Conservation (phyloP, 176 grass and related monocot genomes). For the Oryza meridionalis region DNA sequence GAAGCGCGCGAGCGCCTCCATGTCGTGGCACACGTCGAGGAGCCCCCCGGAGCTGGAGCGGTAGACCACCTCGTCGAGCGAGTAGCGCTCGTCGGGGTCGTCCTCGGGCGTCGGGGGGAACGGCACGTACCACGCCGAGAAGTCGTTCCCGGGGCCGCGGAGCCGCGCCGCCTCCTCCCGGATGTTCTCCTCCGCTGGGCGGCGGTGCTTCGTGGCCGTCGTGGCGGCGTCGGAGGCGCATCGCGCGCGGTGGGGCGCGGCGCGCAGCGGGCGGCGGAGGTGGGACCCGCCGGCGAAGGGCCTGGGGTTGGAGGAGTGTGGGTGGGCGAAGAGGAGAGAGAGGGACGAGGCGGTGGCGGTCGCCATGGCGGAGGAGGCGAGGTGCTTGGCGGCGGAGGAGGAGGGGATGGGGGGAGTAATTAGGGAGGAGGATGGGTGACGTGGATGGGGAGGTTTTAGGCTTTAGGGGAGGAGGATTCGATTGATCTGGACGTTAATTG, state of each 20-base stretch:
- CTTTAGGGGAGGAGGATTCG: constrained; percentile 12
- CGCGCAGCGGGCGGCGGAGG: constrained; percentile 15
- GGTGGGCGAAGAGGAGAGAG: constrained; percentile 51
- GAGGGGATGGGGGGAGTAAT: background rate
- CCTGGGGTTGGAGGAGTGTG: constrained; percentile 19
- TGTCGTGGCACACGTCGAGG: constrained; percentile 68
- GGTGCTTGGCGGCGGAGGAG: constrained; percentile 26
- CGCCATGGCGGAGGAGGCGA: constrained; percentile 38
- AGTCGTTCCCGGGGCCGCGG: constrained; percentile 26
- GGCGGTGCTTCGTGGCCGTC: constrained; percentile 53
- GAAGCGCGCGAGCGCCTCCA: constrained; percentile 62
- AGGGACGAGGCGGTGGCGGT: constrained; percentile 46
- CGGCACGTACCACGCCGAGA: constrained; percentile 60
- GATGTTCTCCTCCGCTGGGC: constrained; percentile 84
- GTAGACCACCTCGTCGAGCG: constrained; percentile 74
- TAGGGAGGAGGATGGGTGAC: constrained; percentile 25
- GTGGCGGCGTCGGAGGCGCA: constrained; percentile 47
- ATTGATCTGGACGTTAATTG: constrained; percentile 46
- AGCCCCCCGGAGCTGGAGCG: constrained; percentile 67
- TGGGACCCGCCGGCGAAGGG: constrained; percentile 12
- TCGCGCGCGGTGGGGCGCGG: constrained; percentile 26
- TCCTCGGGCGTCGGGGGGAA: constrained; percentile 41
- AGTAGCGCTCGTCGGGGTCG: constrained; percentile 62
- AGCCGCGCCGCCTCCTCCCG: constrained; percentile 67
- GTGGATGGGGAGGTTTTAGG: constrained; percentile 42